Evolutionary conservation across 805 yeast genomes (phyloP).

Genomic region (Clavispora vitiphila): DNA sequence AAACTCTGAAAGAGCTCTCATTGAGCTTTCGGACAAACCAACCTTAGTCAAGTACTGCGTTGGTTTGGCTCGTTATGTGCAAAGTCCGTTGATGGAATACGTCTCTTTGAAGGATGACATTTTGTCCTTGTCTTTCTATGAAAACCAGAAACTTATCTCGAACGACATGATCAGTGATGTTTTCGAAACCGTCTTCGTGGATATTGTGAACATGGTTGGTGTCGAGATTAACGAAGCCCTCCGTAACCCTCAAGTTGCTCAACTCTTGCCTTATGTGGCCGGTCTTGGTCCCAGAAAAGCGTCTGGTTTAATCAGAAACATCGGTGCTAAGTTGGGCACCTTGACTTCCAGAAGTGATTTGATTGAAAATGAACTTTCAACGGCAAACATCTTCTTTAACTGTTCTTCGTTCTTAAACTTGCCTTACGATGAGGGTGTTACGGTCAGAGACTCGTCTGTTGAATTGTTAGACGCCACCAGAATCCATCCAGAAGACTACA

Average conservation of each 20-base stretch:
- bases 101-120: slow-evolving; percentile 75
- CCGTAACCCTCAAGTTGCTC: slow-evolving; percentile 66
- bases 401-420: slow-evolving; percentile 87
- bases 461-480: slow-evolving; percentile 91
- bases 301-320: slow-evolving; percentile 73
- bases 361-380: slow-evolving; percentile 71
- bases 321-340: slow-evolving; percentile 58
- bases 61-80: slow-evolving; percentile 86
- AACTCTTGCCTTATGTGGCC: slow-evolving; percentile 68
- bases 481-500: slow-evolving; percentile 97
- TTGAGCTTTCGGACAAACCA: slow-evolving; percentile 82
- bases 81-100: slow-evolving; percentile 89
- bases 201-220: slow-evolving; percentile 86
- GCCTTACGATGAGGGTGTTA: slow-evolving; percentile 58
- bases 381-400: slow-evolving; percentile 81
- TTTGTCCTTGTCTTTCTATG: slow-evolving; percentile 60
- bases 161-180: slow-evolving; percentile 60
- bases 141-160: slow-evolving; percentile 67
- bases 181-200: slow-evolving; percentile 79
- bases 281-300: slow-evolving; percentile 98
- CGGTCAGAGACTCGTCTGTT: slow-evolving; percentile 51
- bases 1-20: slow-evolving; percentile 65
- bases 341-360: slow-evolving; percentile 71
- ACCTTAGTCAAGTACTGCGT: slow-evolving; percentile 77
- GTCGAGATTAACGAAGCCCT: slow-evolving; percentile 90